A percentile compares a stretch with the other conserved stretches of the same genome.
These are phyloP conservation scores for Stagonosporopsis rhizophila DNA, from an alignment of 2,329 filamentous ascomycete genomes.

Conservation along the genomic window DNA sequence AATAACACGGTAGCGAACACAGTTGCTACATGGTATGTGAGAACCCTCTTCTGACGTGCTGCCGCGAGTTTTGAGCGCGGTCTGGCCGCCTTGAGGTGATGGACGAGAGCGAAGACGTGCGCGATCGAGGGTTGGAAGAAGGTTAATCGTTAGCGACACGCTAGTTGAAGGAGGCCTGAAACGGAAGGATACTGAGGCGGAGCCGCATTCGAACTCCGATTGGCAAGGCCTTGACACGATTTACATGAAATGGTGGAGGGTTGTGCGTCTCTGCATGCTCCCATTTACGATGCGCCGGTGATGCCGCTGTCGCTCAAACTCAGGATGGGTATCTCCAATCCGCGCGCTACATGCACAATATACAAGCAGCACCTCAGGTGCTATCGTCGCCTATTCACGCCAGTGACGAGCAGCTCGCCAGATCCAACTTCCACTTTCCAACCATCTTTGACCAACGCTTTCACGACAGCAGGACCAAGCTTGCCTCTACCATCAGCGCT, in stretches of 20 bases:
- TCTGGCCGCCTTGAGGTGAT: constrained; percentile 6
- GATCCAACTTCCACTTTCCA: constrained; percentile 81
- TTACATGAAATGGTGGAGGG: not conserved
- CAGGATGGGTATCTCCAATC: constrained; percentile 6
- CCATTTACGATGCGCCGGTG: not conserved
- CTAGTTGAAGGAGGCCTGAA: constrained; percentile 15
- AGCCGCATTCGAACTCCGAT: constrained; percentile 1
- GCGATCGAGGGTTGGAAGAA: constrained; percentile 14
- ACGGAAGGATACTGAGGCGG: constrained; percentile 9
- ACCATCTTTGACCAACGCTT: constrained; percentile 75
- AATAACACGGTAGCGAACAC: constrained; percentile 1
- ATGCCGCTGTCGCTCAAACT: not conserved
- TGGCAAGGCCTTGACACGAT: not conserved
- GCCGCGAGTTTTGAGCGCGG: not conserved
- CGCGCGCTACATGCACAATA: not conserved
- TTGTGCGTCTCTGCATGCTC: not conserved
- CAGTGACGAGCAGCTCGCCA: constrained; percentile 74
- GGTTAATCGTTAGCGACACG: constrained; percentile 13
- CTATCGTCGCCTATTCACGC: constrained; percentile 52
- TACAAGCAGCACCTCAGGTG: not conserved
- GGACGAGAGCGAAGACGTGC: not conserved
- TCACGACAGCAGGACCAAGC: constrained; percentile 80
- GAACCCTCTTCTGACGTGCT: constrained; percentile 4
- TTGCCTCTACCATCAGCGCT: constrained; percentile 77
- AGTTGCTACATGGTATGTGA: constrained; percentile 21